A percentile compares a stretch with the other conserved stretches of the same genome.
phyloP scores from a whole-genome alignment of 371 early-diverging fungal genomes.

The Mucor velutinosus region DNA sequence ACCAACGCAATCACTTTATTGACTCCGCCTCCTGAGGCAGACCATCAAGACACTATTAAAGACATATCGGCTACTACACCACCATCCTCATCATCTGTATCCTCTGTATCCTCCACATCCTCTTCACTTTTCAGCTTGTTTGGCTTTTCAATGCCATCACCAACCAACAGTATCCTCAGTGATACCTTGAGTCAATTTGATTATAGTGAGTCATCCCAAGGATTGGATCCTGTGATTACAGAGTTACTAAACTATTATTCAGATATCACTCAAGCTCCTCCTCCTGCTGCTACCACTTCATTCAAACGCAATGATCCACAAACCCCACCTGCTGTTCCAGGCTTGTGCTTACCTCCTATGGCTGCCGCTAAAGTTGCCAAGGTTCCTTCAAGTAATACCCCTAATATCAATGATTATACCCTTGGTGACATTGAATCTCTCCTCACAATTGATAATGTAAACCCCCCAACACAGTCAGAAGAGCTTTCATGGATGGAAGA shows the following conservation, averaged over 20 bases:
- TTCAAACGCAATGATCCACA: neutral
- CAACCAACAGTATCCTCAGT: neutral
- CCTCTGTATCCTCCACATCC: neutral
- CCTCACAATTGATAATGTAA: neutral
- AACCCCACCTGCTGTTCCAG: neutral
- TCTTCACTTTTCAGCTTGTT: neutral
- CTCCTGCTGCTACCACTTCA: neutral
- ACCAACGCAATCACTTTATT: neutral
- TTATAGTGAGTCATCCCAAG: neutral
- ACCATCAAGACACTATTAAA: neutral
- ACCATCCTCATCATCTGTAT: neutral
- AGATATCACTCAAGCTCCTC: conserved; percentile 2
- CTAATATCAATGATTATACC: neutral
- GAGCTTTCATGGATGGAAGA: conserved; percentile 2
- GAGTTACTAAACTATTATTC: conserved; percentile 8
- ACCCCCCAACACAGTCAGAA: neutral
- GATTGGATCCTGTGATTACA: conserved; percentile 3
- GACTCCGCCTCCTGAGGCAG: neutral
- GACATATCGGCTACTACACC: neutral
- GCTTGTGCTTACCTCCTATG: conserved; percentile 6
- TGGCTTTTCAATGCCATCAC: neutral
- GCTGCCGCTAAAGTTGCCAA: conserved; percentile 6
- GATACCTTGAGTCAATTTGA: neutral
- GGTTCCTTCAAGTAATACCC: neutral
- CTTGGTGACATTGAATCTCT: conserved; percentile 8